Percentiles rank a stretch among this genome's conserved stretches.
phyloP scores from a whole-genome alignment of 164 flowering plant genomes.

The Chimonanthus praecox region DNA sequence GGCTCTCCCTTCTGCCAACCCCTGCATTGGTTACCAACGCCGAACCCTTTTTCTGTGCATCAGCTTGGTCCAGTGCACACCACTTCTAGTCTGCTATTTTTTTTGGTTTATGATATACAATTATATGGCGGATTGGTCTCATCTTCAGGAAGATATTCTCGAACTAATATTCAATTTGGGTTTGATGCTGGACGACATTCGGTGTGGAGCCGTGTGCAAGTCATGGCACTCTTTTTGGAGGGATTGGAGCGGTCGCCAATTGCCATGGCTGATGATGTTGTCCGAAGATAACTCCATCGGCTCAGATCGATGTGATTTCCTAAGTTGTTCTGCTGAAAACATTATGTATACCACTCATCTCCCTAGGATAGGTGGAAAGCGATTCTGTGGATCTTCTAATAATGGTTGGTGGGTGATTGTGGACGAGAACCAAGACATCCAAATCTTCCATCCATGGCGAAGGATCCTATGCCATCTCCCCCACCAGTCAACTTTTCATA shows the following conservation, averaged over 20 bases:
- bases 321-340: neutral
- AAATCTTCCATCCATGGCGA: neutral
- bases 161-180: too few relatives aligned
- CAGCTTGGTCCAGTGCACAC: too few relatives aligned
- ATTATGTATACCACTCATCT: neutral
- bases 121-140: too few relatives aligned
- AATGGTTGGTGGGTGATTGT: neutral
- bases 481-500: neutral
- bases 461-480: neutral
- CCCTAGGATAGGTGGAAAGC: neutral
- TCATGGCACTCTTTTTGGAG: neutral
- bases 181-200: too few relatives aligned
- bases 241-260: neutral
- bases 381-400: neutral
- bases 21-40: too few relatives aligned
- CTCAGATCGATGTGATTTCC: too few relatives aligned
- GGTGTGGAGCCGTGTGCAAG: neutral
- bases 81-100: too few relatives aligned
- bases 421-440: neutral
- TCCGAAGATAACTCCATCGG: neutral
- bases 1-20: too few relatives aligned
- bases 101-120: neutral
- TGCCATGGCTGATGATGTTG: neutral
- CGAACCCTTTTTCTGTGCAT: too few relatives aligned
- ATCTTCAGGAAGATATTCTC: too few relatives aligned